Evolutionary conservation across 2,329 filamentous ascomycete genomes (phyloP).

Genomic region (Hypoxylon sp.): DNA sequence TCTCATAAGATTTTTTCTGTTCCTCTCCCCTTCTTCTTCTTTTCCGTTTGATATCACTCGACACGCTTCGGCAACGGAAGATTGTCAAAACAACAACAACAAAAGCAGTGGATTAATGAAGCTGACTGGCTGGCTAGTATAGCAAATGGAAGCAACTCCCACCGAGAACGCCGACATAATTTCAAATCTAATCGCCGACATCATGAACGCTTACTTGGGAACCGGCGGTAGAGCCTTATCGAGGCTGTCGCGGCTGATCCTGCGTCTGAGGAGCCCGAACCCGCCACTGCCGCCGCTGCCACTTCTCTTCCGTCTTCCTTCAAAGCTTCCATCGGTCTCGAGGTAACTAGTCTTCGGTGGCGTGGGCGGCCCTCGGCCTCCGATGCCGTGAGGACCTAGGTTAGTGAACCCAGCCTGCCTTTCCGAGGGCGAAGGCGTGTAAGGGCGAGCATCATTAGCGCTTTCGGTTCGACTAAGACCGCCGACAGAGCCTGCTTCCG

Average conservation of each 20-base stretch:
- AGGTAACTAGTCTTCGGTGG: constrained; percentile 55
- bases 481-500: constrained; percentile 75
- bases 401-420: constrained; percentile 48
- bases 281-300: constrained; percentile 38
- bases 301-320: constrained; percentile 42
- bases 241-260: constrained; percentile 63
- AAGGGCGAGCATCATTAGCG: constrained; percentile 43
- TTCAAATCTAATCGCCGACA: constrained; percentile 1
- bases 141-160: neutral
- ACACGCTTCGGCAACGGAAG: constrained; percentile 10
- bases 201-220: constrained; percentile 47
- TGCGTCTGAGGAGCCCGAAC: constrained; percentile 46
- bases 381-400: constrained; percentile 45
- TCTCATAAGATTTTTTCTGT: constrained; percentile 25
- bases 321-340: constrained; percentile 57
- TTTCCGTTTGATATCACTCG: constrained; percentile 21
- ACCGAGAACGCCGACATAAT: constrained; percentile 23
- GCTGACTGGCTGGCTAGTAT: constrained; percentile 10
- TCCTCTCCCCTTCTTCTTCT: too few relatives aligned
- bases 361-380: constrained; percentile 54
- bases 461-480: constrained; percentile 63
- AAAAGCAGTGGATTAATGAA: too few relatives aligned
- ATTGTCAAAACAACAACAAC: too few relatives aligned
- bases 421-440: constrained; percentile 48
- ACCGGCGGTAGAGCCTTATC: constrained; percentile 69